phyloP scores from a whole-genome alignment of 78 protist genomes.

The Dictyostelium citrinum region DNA sequence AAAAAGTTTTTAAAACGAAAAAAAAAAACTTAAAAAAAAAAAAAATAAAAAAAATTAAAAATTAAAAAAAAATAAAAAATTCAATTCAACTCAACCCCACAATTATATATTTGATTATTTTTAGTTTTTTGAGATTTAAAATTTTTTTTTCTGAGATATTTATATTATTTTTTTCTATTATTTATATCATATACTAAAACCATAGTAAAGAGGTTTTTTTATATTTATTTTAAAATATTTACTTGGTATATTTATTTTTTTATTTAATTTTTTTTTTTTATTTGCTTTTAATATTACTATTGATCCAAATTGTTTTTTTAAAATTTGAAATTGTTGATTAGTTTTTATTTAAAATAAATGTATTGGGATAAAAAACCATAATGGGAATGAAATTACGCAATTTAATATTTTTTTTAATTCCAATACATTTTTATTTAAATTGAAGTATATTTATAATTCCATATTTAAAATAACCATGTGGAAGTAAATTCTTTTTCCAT shows the following conservation, averaged over 20 bases:
- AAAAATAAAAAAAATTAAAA: background rate
- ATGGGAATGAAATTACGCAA: no score
- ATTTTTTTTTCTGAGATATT: background rate
- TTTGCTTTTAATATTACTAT: no score
- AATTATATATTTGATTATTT: background rate
- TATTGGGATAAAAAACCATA: no score
- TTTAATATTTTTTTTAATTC: background rate
- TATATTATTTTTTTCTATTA: background rate
- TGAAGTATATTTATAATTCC: background rate
- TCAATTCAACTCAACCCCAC: background rate
- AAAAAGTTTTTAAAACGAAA: background rate
- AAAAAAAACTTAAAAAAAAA: background rate
- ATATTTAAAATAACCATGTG: background rate
- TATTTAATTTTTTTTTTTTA: no score
- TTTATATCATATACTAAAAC: no score
- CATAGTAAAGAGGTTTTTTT: no score
- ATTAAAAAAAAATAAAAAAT: background rate
- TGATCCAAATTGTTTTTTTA: no score
- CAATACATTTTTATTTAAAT: background rate
- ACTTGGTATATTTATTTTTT: no score
- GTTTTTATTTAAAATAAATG: no score
- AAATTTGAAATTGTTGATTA: no score
- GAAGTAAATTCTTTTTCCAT: background rate
- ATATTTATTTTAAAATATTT: no score
- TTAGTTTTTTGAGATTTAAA: background rate